These are phyloP conservation scores for Exobasidium rhododendri DNA, from an alignment of 1,284 basidiomycete species.

Conservation along the genomic window DNA sequence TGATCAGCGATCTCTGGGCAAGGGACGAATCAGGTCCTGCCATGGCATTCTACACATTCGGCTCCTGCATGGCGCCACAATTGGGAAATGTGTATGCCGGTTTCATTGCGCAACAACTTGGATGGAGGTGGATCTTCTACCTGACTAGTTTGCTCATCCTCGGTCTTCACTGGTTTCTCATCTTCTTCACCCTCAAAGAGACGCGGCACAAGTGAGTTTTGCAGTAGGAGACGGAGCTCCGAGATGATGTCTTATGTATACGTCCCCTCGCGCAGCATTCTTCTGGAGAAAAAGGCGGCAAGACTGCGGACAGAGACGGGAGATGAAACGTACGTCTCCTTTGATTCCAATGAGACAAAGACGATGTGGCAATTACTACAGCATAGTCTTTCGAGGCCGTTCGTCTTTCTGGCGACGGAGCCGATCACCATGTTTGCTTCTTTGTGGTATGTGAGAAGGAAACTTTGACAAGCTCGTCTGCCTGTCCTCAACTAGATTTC, in stretches of 20 bases:
- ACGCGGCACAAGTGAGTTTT: constrained; percentile 45
- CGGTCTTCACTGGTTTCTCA: constrained; percentile 33
- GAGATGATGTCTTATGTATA: too few species aligned
- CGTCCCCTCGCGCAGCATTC: too few species aligned
- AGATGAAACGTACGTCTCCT: constrained; percentile 39
- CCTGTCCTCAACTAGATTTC: too few species aligned
- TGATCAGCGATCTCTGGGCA: constrained; percentile 41
- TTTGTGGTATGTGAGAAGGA: too few species aligned
- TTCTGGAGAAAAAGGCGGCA: constrained; percentile 26
- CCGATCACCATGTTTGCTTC: constrained; percentile 60
- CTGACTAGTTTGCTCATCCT: constrained; percentile 38
- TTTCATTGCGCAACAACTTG: constrained; percentile 38
- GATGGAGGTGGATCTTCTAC: constrained; percentile 48
- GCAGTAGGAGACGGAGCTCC: too few species aligned
- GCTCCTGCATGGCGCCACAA: constrained; percentile 39
- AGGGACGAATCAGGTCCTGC: constrained; percentile 37
- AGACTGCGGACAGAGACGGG: constrained; percentile 20
- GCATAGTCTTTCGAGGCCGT: constrained; percentile 57
- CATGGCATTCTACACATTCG: constrained; percentile 40
- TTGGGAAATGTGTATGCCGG: constrained; percentile 37
- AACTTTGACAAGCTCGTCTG: too few species aligned
- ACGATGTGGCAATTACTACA: constrained; percentile 50
- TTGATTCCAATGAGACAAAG: constrained; percentile 27
- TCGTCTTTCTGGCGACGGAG: constrained; percentile 64
- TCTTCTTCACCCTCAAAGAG: constrained; percentile 38